Base-by-base conservation (phyloP, 2,329 filamentous ascomycete genomes). In the Cordyceps fumosorosea region DNA sequence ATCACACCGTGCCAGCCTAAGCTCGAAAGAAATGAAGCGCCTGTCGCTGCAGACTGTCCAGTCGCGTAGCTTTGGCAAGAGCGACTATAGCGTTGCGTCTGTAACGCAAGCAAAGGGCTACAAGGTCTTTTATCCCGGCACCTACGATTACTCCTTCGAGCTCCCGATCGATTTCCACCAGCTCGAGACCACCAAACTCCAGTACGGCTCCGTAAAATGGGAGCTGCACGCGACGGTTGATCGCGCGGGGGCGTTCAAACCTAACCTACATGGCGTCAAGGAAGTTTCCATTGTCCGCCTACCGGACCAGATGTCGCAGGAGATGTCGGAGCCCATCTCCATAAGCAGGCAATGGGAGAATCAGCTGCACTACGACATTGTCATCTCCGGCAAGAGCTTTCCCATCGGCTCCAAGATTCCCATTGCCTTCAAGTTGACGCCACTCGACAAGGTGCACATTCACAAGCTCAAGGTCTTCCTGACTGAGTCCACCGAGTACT, bases 261-360 rank as follows among this genome's bases (percentile, higher is more conserved):
- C 91, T 2, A 96, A 96, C 67, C 79, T 97, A 2, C 82, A 92
- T 62, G 93, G 93, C 45, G 82, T 80, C 50, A 91, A 92, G 72
- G 92, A 96, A 73, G 87, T 97, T 3, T 84, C 83, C 10, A 85
- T 97, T 54, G 91, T 96, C 59, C 88, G 93, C 51, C 87, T 95
- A 3, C 93, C 93, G 0, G 86, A 93, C 55, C 91, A 96, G 74
- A 85, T 92, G 52, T 96, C 92, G 0, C 79, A 96, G 26, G 93
- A 97, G 74, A 91, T 91, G 74, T 89, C 92, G 29, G 93, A 97
- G 71, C 93, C 93, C 3, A 96, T 97, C 69, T 93, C 92, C 12
- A 96, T 97, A 70, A 93, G 90, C 66, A 83, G 93, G 22, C 92
- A 91, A 65, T 97, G 93, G 93, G 93, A 97, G 72, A 92, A 97